Base-by-base conservation (phyloP, 2,329 filamentous ascomycete genomes). In the Parastagonospora avenae region DNA sequence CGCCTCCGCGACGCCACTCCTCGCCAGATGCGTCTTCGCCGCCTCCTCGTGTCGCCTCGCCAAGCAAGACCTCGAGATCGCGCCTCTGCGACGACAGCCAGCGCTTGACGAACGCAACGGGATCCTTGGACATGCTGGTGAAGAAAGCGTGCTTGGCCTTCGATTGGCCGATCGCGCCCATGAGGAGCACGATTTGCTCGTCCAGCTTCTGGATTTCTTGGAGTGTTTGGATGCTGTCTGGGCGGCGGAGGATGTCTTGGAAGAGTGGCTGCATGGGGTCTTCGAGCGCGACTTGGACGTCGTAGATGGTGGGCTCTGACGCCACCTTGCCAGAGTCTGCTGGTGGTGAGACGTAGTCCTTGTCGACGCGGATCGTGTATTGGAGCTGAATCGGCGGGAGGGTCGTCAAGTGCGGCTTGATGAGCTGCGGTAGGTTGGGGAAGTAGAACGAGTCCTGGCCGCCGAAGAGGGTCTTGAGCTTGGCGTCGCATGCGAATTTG, bases 121-220 rank as follows among this genome's bases (percentile, higher is more conserved):
- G 94, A 62, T 97, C 92, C 57, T 88, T 85, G 52, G 86, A 85
- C 57, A 97, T 80, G 4, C 86, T 85, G 6, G 84, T 86, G 74
- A 94, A 88, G 78, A 99, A 99, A 12, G 87, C 85, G 71, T 96
- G 91, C 71, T 96, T 96, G 19, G 91, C 90, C 71, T 96, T 96
- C 24, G 90, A 91, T 60, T 92, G 86, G 27, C 87, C 83, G 38
- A 97, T 83, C 1, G 90, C 91, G 71, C 96, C 91, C 49, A 97
- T 80, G 15, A 96, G 81, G 11, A 90, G 81, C 0, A 92, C 90
- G 2, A 97, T 81, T 62, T 96, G 89, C 51, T 96, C 92, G 68
- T 99, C 94, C 15, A 96, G 80, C 5, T 77, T 75, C 27, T 85
- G 81, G 46, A 97, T 90, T 55, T 92, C 86, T 60, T 89, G 88